These are phyloP conservation scores for Phaeotremella fagi DNA, from an alignment of 768 basidiomycete genomes.

Conservation along the genomic window DNA sequence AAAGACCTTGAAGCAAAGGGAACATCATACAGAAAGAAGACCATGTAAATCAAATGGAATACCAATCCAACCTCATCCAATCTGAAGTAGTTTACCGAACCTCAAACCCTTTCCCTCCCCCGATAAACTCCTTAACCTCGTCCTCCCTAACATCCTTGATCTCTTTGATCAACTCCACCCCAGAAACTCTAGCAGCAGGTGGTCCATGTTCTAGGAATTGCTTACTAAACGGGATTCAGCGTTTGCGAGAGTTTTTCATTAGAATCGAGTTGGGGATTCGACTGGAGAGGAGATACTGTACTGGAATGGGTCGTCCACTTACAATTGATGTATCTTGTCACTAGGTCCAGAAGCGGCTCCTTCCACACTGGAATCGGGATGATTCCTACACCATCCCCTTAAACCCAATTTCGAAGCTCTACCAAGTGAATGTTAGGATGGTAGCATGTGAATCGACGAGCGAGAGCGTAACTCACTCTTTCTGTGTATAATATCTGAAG, in stretches of 20 bases:
- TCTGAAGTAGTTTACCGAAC: too few species aligned
- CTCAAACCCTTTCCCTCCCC: conserved; percentile 10
- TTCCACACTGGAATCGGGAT: conserved; percentile 40
- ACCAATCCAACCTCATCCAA: too few species aligned
- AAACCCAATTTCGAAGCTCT: conserved; percentile 35
- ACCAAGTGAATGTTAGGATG: not conserved
- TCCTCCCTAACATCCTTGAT: conserved; percentile 20
- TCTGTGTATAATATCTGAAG: conserved; percentile 33
- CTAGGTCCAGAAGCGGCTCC: conserved; percentile 35
- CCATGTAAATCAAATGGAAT: too few species aligned
- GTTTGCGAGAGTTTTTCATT: too few species aligned
- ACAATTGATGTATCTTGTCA: conserved; percentile 39
- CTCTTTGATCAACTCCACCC: conserved; percentile 33
- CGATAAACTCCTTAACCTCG: conserved; percentile 20
- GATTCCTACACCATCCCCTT: conserved; percentile 41
- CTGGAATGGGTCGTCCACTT: conserved; percentile 3
- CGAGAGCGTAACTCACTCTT: conserved; percentile 18
- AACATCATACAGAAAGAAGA: too few species aligned
- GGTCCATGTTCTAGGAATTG: conserved; percentile 21
- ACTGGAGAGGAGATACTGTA: too few species aligned
- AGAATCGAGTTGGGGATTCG: too few species aligned
- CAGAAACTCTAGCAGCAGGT: conserved; percentile 29
- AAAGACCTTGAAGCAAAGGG: too few species aligned
- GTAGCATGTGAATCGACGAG: not conserved
- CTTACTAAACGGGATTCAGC: too few species aligned